These are phyloP conservation scores for Hypoxylon fragiforme DNA, from an alignment of 495 filamentous ascomycete genomes.

Conservation along the genomic window DNA sequence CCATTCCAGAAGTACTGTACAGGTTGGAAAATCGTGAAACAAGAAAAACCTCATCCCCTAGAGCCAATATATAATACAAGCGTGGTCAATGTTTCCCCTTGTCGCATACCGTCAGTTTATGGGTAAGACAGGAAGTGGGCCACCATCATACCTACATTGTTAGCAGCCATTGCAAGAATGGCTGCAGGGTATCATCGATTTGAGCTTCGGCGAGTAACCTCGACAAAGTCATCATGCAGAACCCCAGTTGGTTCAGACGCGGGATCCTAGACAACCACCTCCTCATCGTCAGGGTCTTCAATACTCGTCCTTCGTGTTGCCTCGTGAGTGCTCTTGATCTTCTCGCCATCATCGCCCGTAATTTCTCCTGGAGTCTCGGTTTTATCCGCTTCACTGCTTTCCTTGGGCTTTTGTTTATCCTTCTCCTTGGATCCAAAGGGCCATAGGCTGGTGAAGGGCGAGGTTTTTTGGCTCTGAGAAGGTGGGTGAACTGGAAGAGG, in stretches of 20 bases:
- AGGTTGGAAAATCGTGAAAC: slow-evolving; percentile 25
- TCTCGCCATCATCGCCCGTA: slow-evolving; percentile 46
- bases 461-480: slow-evolving; percentile 40
- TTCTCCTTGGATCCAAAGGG: slow-evolving; percentile 47
- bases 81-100: slow-evolving; percentile 1
- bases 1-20: slow-evolving; percentile 30
- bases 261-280: slow-evolving; percentile 42
- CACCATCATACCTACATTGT: neutral
- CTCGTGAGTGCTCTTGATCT: slow-evolving; percentile 53
- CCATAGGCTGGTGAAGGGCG: slow-evolving; percentile 52
- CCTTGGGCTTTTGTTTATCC: slow-evolving; percentile 40
- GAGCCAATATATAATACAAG: slow-evolving; percentile 29
- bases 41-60: slow-evolving; percentile 17
- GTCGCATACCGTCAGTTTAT: slow-evolving; percentile 9
- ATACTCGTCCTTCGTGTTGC: slow-evolving; percentile 57
- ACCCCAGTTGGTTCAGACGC: slow-evolving; percentile 9
- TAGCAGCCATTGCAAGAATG: slow-evolving; percentile 4
- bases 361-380: slow-evolving; percentile 33
- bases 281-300: slow-evolving; percentile 61
- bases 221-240: slow-evolving; percentile 11
- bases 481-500: slow-evolving; percentile 50
- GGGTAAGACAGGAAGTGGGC: neutral
- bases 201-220: slow-evolving; percentile 8
- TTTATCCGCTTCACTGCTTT: slow-evolving; percentile 35
- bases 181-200: slow-evolving; percentile 17